Evolutionary conservation across 208 protist genomes (phyloP).

Genomic region (Phytomonas francai): DNA sequence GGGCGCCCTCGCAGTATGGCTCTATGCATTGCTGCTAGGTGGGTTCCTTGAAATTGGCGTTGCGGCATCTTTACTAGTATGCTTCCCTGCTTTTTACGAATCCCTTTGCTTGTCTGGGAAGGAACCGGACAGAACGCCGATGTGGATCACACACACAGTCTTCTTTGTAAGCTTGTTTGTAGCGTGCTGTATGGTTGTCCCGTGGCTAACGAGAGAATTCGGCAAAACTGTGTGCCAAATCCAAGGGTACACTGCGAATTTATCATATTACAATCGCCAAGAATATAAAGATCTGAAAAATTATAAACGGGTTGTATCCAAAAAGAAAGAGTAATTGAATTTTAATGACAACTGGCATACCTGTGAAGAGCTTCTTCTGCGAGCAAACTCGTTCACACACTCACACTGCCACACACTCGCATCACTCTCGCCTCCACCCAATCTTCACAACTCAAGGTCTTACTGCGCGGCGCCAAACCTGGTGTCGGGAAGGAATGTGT

Average conservation of each 20-base stretch:
- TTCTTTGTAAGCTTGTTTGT: slow-evolving; percentile 30
- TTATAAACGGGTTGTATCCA: background rate
- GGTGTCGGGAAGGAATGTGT: no score
- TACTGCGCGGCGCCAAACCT: no score
- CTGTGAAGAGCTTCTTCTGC: no score
- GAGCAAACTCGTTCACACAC: no score
- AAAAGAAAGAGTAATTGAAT: background rate
- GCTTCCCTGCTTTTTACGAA: slow-evolving; percentile 42
- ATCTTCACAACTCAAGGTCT: no score
- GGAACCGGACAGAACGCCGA: slow-evolving; percentile 28
- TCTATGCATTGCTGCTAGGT: slow-evolving; percentile 28
- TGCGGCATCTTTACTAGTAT: slow-evolving; percentile 20
- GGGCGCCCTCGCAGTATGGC: slow-evolving; percentile 24
- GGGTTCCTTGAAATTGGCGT: slow-evolving; percentile 19
- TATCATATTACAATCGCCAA: slow-evolving; percentile 31
- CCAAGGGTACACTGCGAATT: slow-evolving; percentile 20
- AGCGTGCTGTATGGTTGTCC: slow-evolving; percentile 21
- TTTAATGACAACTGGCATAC: background rate
- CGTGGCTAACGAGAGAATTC: slow-evolving; percentile 27
- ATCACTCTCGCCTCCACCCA: no score
- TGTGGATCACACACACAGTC: slow-evolving; percentile 31
- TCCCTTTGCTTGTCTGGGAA: slow-evolving; percentile 29
- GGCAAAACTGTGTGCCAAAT: slow-evolving; percentile 22
- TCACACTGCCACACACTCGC: no score
- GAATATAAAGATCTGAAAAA: slow-evolving; percentile 11